Percentiles rank a stretch among this genome's conserved stretches.
phyloP scores from a whole-genome alignment of 495 filamentous ascomycete genomes.

The Amniculicola lignicola region DNA sequence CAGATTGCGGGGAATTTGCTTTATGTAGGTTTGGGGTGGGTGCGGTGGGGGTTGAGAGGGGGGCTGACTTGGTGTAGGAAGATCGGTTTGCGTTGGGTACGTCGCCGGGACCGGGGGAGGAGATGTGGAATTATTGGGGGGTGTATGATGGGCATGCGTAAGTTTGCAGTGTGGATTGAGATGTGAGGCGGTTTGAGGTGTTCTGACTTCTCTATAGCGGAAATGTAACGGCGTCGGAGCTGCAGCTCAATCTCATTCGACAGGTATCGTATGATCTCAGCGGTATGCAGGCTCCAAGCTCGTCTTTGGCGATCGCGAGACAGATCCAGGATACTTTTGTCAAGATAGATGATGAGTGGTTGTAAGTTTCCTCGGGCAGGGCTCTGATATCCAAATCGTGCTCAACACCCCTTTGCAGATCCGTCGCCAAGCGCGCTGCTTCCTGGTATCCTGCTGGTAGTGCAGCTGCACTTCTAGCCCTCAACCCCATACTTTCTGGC shows the following conservation, averaged over 20 bases:
- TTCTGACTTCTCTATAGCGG: constrained; percentile 29
- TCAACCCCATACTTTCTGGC: constrained; percentile 49
- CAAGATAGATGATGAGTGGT: constrained; percentile 12
- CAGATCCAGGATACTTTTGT: constrained; percentile 38
- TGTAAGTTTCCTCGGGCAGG: not conserved
- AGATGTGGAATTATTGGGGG: constrained; percentile 48
- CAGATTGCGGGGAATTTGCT: constrained; percentile 10
- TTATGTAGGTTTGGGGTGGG: constrained; percentile 1
- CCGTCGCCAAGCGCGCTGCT: constrained; percentile 43
- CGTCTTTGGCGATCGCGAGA: constrained; percentile 20
- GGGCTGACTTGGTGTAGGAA: constrained; percentile 4
- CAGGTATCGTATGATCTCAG: constrained; percentile 42
- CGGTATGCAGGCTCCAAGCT: not conserved
- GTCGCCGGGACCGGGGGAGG: constrained; percentile 11
- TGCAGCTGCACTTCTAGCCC: constrained; percentile 6
- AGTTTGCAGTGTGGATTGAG: not conserved
- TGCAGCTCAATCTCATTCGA: constrained; percentile 45
- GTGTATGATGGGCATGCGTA: constrained; percentile 52
- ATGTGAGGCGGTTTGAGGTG: no score
- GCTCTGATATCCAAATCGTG: constrained; percentile 33
- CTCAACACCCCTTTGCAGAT: constrained; percentile 48
- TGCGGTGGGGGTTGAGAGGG: not conserved
- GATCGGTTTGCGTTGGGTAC: constrained; percentile 16
- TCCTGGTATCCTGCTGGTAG: constrained; percentile 34
- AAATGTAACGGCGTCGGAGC: constrained; percentile 45